Conservation (phyloP, 2,329 filamentous ascomycete genomes). For the Bipolaris cookei region DNA sequence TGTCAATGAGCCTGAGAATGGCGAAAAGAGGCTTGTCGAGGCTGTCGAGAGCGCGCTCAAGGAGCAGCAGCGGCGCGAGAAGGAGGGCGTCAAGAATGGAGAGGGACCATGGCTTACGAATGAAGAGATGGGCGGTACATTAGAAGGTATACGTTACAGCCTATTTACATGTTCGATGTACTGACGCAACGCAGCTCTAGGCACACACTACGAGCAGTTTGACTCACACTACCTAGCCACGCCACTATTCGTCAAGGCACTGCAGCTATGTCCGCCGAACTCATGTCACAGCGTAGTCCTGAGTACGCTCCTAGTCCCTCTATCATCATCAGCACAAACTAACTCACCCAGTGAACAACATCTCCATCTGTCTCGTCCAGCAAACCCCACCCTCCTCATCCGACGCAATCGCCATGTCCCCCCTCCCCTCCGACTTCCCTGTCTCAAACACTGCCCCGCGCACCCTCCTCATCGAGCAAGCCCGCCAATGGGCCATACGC, state of each 20-base stretch:
- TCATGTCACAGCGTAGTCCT: constrained; percentile 81
- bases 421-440: constrained; percentile 46
- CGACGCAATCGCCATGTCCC: constrained; percentile 34
- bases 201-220: constrained; percentile 74
- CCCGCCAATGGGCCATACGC: constrained; percentile 79
- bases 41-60: constrained; percentile 79
- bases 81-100: constrained; percentile 70
- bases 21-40: constrained; percentile 77
- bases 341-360: constrained; percentile 71
- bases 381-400: constrained; percentile 55
- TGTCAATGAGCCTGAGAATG: constrained; percentile 73
- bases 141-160: constrained; percentile 64
- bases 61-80: constrained; percentile 72
- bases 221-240: constrained; percentile 81
- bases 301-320: constrained; percentile 58
- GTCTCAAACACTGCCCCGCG: constrained; percentile 58
- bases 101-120: constrained; percentile 74
- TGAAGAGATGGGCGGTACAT: constrained; percentile 73
- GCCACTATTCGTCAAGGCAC: constrained; percentile 84
- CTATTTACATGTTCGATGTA: constrained; percentile 3
- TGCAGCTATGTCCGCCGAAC: constrained; percentile 68
- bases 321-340: constrained; percentile 6
- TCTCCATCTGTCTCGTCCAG: constrained; percentile 75
- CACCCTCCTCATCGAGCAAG: constrained; percentile 69
- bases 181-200: constrained; percentile 65